A percentile compares a stretch with the other conserved stretches of the same genome.
Conservation (phyloP, 2,329 filamentous ascomycete species). For the Ophidiomyces ophidiicola region DNA sequence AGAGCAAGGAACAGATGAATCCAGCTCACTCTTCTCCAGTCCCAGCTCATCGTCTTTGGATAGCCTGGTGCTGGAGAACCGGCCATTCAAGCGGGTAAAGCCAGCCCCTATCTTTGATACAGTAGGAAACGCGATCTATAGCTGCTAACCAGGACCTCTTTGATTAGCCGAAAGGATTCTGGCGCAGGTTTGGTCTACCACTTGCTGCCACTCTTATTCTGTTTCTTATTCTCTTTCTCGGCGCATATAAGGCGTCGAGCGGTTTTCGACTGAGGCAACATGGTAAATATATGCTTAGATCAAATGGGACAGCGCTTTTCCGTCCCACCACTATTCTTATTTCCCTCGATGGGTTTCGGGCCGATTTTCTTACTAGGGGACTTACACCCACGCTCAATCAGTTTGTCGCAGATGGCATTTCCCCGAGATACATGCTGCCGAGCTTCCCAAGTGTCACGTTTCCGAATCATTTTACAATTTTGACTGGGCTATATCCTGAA, state of each 20-base stretch:
- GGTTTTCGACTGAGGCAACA: conserved; percentile 22
- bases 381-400: conserved; percentile 71
- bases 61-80: conserved; percentile 26
- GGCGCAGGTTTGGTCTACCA: conserved; percentile 28
- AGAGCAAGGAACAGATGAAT: conserved; percentile 44
- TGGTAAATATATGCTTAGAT: conserved; percentile 28
- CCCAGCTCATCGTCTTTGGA: conserved; percentile 46
- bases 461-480: conserved; percentile 88
- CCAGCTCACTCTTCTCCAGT: conserved; percentile 47
- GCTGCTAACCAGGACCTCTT: background rate
- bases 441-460: conserved; percentile 96
- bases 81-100: conserved; percentile 22
- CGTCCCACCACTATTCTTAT: conserved; percentile 85
- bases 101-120: conserved; percentile 1
- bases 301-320: conserved; percentile 81
- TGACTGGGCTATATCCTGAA: conserved; percentile 85
- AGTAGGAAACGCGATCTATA: background rate
- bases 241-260: conserved; percentile 45
- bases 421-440: conserved; percentile 81
- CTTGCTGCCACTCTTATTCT: conserved; percentile 39
- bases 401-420: conserved; percentile 72
- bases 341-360: conserved; percentile 89
- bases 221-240: conserved; percentile 44
- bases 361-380: conserved; percentile 75
- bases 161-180: conserved; percentile 14